A percentile compares a stretch with the other conserved stretches of the same genome.
Evolutionary conservation across 345 rosid species (phyloP).

Genomic region (Anacardium occidentale): DNA sequence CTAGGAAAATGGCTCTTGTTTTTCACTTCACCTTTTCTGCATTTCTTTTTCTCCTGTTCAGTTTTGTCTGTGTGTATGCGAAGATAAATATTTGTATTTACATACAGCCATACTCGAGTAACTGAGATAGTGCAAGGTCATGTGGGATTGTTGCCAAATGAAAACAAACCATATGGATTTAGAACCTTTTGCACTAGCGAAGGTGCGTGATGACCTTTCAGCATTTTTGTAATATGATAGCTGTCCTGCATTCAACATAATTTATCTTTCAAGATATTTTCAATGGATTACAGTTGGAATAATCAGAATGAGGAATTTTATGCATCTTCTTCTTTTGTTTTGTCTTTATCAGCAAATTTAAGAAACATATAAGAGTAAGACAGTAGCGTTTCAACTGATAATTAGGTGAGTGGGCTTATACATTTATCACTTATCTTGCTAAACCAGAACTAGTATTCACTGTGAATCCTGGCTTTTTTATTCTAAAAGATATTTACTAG

Average conservation of each 20-base stretch:
- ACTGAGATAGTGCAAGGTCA: constrained; percentile 37
- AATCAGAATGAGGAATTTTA: neutral
- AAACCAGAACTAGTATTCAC: neutral
- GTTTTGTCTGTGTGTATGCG: neutral
- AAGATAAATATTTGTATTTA: constrained; percentile 20
- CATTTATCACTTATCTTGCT: neutral
- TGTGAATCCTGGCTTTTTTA: neutral
- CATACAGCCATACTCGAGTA: constrained; percentile 49
- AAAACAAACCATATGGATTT: constrained; percentile 54
- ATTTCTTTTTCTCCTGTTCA: neutral
- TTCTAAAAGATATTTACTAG: neutral
- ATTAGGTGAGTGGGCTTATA: neutral
- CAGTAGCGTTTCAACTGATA: neutral
- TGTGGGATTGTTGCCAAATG: constrained; percentile 45
- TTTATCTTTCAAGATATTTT: neutral
- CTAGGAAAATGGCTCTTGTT: neutral
- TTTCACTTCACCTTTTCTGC: neutral
- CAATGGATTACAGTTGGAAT: neutral
- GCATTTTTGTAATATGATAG: constrained; percentile 12
- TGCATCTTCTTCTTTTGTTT: neutral
- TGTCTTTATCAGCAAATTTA: neutral
- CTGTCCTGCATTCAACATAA: neutral
- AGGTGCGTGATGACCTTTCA: constrained; percentile 47
- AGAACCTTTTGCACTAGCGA: constrained; percentile 60
- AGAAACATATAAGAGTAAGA: too few species aligned